Evolutionary conservation across 2,329 filamentous ascomycete species (phyloP).

Genomic region (Malbranchea zuffiana): DNA sequence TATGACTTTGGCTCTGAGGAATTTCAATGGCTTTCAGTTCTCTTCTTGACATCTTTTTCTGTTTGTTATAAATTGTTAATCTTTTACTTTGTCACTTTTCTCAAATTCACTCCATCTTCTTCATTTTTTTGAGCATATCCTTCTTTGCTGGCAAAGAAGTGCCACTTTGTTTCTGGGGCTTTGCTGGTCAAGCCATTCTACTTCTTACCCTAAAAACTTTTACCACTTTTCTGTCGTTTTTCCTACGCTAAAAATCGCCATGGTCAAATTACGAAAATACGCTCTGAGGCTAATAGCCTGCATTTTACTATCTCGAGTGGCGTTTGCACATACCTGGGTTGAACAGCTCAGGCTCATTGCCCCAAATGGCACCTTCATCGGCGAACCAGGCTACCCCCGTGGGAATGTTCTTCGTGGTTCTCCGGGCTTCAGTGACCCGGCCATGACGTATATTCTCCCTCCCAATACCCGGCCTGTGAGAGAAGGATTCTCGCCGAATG

Average conservation of each 20-base stretch:
- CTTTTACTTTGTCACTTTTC: not conserved
- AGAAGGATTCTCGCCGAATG: constrained; percentile 39
- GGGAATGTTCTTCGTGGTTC: constrained; percentile 52
- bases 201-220: not conserved
- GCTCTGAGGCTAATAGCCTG: too few relatives aligned
- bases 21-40: too few relatives aligned
- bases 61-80: too few relatives aligned
- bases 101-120: not conserved
- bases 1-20: too few relatives aligned
- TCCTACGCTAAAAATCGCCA: not conserved
- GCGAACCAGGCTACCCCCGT: constrained; percentile 62
- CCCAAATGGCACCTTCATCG: constrained; percentile 61
- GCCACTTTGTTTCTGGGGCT: too few relatives aligned
- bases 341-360: constrained; percentile 64
- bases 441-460: constrained; percentile 56
- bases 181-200: too few relatives aligned
- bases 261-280: too few relatives aligned
- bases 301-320: not conserved
- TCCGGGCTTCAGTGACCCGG: constrained; percentile 46
- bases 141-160: too few relatives aligned
- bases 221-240: not conserved
- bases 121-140: not conserved
- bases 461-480: constrained; percentile 39
- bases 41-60: too few relatives aligned
- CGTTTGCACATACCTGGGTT: constrained; percentile 60